phyloP scores from a whole-genome alignment of 495 filamentous ascomycete genomes.

The Pseudotulostoma volvatum region DNA sequence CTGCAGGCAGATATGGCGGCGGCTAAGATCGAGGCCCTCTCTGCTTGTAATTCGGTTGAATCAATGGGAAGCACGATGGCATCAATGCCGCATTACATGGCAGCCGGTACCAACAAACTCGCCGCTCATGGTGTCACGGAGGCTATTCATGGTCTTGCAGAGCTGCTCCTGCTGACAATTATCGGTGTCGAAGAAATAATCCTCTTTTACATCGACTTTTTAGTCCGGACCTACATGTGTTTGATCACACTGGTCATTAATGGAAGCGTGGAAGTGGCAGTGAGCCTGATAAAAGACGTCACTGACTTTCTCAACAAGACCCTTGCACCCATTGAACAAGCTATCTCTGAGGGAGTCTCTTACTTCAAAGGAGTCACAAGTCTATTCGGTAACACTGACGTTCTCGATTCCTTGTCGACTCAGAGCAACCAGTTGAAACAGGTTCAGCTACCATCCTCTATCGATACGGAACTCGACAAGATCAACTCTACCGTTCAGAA shows the following conservation, averaged over 20 bases:
- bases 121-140: constrained; percentile 62
- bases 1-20: constrained; percentile 55
- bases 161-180: constrained; percentile 58
- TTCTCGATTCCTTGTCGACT: constrained; percentile 28
- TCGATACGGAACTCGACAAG: constrained; percentile 46
- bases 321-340: constrained; percentile 45
- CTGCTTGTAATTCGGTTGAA: constrained; percentile 83
- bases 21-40: constrained; percentile 65
- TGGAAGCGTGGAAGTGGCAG: constrained; percentile 54
- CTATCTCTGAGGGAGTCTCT: constrained; percentile 36
- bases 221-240: constrained; percentile 78
- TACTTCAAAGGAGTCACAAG: constrained; percentile 4
- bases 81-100: constrained; percentile 90
- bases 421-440: constrained; percentile 47
- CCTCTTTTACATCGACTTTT: constrained; percentile 75
- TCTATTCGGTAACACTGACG: constrained; percentile 12
- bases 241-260: constrained; percentile 65
- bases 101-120: constrained; percentile 72
- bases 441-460: constrained; percentile 46
- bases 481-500: constrained; percentile 65
- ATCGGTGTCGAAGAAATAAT: constrained; percentile 76
- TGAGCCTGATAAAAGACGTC: constrained; percentile 52
- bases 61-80: constrained; percentile 89
- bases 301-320: constrained; percentile 57
- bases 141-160: constrained; percentile 57